These are phyloP conservation scores for Eleusine coracana DNA, from an alignment of 176 grass and related monocot genomes.

Conservation along the genomic window DNA sequence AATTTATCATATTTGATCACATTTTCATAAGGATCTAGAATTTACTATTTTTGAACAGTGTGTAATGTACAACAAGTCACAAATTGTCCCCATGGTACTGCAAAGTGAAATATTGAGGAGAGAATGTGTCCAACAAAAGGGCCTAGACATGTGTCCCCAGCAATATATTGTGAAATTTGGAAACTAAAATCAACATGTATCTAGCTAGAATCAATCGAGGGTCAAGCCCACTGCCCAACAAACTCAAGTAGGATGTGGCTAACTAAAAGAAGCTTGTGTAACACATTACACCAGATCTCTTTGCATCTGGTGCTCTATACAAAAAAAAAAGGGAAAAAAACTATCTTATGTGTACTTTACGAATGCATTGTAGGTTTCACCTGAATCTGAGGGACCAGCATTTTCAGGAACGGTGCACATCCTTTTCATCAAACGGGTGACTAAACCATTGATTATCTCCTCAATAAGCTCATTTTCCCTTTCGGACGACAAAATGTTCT, in stretches of 20 bases:
- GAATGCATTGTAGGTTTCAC: slow-evolving; percentile 27
- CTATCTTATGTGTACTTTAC: slow-evolving; percentile 7
- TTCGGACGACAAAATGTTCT: slow-evolving; percentile 70
- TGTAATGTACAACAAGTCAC: neutral
- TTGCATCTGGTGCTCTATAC: slow-evolving; percentile 17
- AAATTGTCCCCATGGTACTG: neutral
- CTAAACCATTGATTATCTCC: slow-evolving; percentile 79
- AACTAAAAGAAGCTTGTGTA: neutral
- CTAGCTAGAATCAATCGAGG: neutral
- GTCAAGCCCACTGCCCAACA: neutral
- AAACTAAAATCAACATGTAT: slow-evolving; percentile 18
- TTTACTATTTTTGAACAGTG: slow-evolving; percentile 3
- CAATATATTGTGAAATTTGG: slow-evolving; percentile 20
- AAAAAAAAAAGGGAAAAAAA: slow-evolving; percentile 35
- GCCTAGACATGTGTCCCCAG: neutral
- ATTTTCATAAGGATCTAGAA: neutral
- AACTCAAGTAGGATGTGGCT: slow-evolving; percentile 5
- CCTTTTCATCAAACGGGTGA: slow-evolving; percentile 79
- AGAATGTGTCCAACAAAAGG: neutral
- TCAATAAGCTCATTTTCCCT: slow-evolving; percentile 62
- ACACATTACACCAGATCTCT: slow-evolving; percentile 8
- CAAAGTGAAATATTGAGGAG: slow-evolving; percentile 22
- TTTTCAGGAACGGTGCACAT: slow-evolving; percentile 69
- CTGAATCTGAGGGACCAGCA: slow-evolving; percentile 54
- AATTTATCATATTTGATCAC: neutral